Evolutionary conservation across 2,329 filamentous ascomycete genomes (phyloP).

Genomic region (Helotiales sp.): DNA sequence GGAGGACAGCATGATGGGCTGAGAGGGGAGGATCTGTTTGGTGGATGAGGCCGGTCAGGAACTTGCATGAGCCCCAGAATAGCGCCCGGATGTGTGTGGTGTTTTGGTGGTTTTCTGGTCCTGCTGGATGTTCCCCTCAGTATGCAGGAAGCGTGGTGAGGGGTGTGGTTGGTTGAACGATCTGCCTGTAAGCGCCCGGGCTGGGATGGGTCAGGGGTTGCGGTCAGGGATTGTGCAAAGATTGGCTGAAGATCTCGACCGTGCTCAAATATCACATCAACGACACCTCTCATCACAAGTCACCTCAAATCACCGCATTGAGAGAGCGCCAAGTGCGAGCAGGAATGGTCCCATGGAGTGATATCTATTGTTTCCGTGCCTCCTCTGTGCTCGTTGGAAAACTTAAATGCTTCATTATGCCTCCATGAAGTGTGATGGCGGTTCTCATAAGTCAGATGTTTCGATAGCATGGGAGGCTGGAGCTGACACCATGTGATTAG

Average conservation of each 20-base stretch:
- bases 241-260: slow-evolving; percentile 20
- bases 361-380: slow-evolving; percentile 1
- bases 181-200: slow-evolving; percentile 19
- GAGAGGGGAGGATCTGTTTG: slow-evolving; percentile 6
- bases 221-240: too few relatives aligned
- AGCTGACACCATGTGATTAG: not conserved
- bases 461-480: not conserved
- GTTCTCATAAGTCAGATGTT: slow-evolving; percentile 2
- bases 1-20: not conserved
- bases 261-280: slow-evolving; percentile 9
- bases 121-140: not conserved
- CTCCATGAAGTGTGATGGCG: not conserved
- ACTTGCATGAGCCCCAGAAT: slow-evolving; percentile 26
- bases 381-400: not conserved
- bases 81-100: slow-evolving; percentile 22
- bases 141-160: slow-evolving; percentile 4
- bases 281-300: not conserved
- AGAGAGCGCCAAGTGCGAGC: not conserved
- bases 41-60: slow-evolving; percentile 16
- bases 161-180: slow-evolving; percentile 14
- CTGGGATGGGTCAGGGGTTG: not conserved
- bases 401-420: not conserved
- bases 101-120: not conserved
- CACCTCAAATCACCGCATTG: not conserved
- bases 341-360: slow-evolving; percentile 1